phyloP scores from a whole-genome alignment of 352 stramenopile genomes.

The Elongisporangium prolatum region DNA sequence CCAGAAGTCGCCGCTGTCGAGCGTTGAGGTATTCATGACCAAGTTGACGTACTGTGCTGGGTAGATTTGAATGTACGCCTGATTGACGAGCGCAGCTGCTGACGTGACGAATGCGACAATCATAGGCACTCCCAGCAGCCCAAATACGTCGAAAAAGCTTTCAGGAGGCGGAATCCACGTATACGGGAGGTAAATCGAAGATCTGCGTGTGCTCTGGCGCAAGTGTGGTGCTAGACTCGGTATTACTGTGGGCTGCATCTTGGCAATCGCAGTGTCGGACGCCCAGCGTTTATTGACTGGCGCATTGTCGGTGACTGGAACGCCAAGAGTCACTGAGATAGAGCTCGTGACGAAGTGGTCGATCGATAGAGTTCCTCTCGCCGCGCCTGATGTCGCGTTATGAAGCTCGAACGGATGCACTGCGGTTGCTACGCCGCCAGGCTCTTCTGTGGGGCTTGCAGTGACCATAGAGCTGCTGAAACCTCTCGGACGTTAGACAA shows the following conservation, averaged over 20 bases:
- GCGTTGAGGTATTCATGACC: constrained; percentile 37
- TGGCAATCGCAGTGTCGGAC: not conserved
- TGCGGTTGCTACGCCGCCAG: too few relatives aligned
- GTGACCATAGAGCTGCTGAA: not conserved
- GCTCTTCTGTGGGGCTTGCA: not conserved
- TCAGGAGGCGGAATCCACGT: not conserved
- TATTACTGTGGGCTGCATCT: not conserved
- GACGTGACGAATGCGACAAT: constrained; percentile 31
- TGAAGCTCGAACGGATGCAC: not conserved
- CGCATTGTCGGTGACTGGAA: not conserved
- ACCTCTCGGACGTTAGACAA: not conserved
- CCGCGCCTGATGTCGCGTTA: not conserved
- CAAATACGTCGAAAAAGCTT: constrained; percentile 30
- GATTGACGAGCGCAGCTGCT: constrained; percentile 21
- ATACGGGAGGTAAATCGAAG: not conserved
- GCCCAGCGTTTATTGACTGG: not conserved
- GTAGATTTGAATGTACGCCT: constrained; percentile 34
- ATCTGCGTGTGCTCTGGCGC: not conserved
- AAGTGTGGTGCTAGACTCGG: too few relatives aligned
- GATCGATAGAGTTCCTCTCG: not conserved
- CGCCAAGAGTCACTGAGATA: not conserved
- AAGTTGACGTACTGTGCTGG: constrained; percentile 30
- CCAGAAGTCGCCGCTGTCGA: too few relatives aligned
- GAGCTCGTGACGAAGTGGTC: not conserved
- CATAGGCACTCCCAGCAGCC: constrained; percentile 32